A percentile compares a stretch with the other conserved stretches of the same genome.
Evolutionary conservation across 169 alveolate genomes (phyloP).

Genomic region (Plasmodium knowlesi): DNA sequence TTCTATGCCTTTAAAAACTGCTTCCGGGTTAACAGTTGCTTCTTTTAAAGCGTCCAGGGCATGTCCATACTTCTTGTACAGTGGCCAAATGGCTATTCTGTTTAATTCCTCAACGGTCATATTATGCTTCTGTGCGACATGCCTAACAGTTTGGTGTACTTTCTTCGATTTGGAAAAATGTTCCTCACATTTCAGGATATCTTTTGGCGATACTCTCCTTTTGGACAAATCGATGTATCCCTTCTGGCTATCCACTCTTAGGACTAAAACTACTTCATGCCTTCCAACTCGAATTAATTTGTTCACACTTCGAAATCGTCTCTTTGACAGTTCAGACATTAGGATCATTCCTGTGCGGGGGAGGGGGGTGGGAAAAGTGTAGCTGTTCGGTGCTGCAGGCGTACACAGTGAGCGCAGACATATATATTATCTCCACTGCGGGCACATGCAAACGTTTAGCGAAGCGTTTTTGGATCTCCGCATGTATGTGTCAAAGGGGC

Average conservation of each 20-base stretch:
- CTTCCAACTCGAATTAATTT: slow-evolving; percentile 89
- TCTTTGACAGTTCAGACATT: slow-evolving; percentile 95
- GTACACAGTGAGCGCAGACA: background rate
- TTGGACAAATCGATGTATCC: slow-evolving; percentile 97
- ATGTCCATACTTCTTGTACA: slow-evolving; percentile 94
- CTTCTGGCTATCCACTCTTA: slow-evolving; percentile 96
- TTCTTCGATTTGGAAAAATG: slow-evolving; percentile 93
- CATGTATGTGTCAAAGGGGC: too few relatives aligned
- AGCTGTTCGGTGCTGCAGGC: background rate
- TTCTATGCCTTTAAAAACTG: slow-evolving; percentile 90
- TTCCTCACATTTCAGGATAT: slow-evolving; percentile 92
- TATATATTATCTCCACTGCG: background rate
- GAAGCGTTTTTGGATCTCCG: too few relatives aligned
- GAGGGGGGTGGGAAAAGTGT: background rate
- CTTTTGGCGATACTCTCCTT: slow-evolving; percentile 96
- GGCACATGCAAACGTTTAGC: background rate
- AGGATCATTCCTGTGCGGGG: slow-evolving; percentile 89
- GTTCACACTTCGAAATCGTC: slow-evolving; percentile 93
- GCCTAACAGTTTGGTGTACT: slow-evolving; percentile 95
- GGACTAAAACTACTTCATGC: slow-evolving; percentile 96
- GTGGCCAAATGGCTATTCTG: slow-evolving; percentile 95
- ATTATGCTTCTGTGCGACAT: slow-evolving; percentile 92
- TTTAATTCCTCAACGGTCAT: slow-evolving; percentile 93
- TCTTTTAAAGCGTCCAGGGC: slow-evolving; percentile 97
- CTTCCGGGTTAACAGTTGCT: slow-evolving; percentile 93